These are phyloP conservation scores for Tricholoma sp. DNA, from an alignment of 768 basidiomycete genomes.

Conservation along the genomic window DNA sequence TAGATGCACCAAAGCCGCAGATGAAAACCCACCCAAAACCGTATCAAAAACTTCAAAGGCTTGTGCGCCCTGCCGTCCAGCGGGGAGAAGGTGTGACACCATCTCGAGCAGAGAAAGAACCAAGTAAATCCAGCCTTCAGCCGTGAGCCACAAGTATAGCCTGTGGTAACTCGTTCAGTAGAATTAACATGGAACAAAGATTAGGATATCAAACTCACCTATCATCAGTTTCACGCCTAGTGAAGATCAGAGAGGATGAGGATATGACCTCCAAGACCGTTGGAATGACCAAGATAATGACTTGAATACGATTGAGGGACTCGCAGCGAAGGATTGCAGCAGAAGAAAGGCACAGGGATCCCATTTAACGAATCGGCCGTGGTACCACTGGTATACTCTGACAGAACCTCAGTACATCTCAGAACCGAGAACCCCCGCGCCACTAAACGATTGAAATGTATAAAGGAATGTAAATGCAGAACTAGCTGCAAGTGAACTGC, in stretches of 20 bases:
- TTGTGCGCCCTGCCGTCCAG: constrained; percentile 38
- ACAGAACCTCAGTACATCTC: constrained; percentile 9
- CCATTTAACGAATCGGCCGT: constrained; percentile 30
- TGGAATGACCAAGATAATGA: constrained; percentile 52
- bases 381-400: constrained; percentile 4
- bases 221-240: constrained; percentile 37
- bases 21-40: constrained; percentile 48
- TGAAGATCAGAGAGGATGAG: constrained; percentile 45
- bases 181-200: neutral
- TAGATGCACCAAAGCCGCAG: neutral
- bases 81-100: constrained; percentile 50
- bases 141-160: constrained; percentile 51
- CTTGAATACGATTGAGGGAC: constrained; percentile 42
- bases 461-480: constrained; percentile 45
- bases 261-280: constrained; percentile 59
- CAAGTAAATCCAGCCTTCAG: constrained; percentile 61
- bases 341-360: constrained; percentile 62
- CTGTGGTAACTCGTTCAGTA: constrained; percentile 23
- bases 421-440: neutral
- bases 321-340: constrained; percentile 69
- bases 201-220: constrained; percentile 35
- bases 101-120: constrained; percentile 55
- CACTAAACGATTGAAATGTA: constrained; percentile 15
- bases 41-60: constrained; percentile 33
- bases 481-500: constrained; percentile 35